These are phyloP conservation scores for Endogone sp. DNA, from an alignment of 192 early-diverging fungal genomes.

Conservation along the genomic window DNA sequence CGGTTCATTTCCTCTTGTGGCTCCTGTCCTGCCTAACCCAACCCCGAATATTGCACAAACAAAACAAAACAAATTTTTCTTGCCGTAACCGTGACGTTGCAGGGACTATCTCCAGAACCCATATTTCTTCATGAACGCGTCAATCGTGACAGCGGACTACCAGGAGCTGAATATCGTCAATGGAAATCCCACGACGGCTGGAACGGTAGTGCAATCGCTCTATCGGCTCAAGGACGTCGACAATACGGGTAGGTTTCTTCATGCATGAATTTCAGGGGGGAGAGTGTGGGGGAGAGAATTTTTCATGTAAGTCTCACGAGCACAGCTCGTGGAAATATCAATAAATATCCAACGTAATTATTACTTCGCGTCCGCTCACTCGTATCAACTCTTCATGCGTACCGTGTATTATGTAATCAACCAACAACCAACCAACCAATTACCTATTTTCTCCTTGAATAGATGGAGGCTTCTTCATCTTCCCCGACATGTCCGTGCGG, in stretches of 20 bases:
- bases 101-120: constrained; percentile 65
- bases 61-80: constrained; percentile 6
- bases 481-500: constrained; percentile 90
- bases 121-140: constrained; percentile 94
- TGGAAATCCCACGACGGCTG: constrained; percentile 88
- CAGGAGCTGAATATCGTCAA: constrained; percentile 83
- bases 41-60: constrained; percentile 18
- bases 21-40: background rate
- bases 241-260: constrained; percentile 42
- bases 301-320: background rate
- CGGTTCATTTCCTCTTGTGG: too few relatives aligned
- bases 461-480: constrained; percentile 92
- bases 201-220: constrained; percentile 90
- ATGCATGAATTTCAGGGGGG: background rate
- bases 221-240: constrained; percentile 85
- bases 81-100: background rate
- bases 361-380: background rate
- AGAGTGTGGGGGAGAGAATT: background rate
- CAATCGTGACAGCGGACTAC: constrained; percentile 71
- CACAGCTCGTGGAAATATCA: background rate
- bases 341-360: background rate
- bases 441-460: constrained; percentile 6
- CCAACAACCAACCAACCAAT: background rate
- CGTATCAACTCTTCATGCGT: background rate
- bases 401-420: background rate